Percentiles rank a stretch among this genome's conserved stretches.
Evolutionary conservation across 352 stramenopile genomes (phyloP).

Genomic region (Pythium graminicola): DNA sequence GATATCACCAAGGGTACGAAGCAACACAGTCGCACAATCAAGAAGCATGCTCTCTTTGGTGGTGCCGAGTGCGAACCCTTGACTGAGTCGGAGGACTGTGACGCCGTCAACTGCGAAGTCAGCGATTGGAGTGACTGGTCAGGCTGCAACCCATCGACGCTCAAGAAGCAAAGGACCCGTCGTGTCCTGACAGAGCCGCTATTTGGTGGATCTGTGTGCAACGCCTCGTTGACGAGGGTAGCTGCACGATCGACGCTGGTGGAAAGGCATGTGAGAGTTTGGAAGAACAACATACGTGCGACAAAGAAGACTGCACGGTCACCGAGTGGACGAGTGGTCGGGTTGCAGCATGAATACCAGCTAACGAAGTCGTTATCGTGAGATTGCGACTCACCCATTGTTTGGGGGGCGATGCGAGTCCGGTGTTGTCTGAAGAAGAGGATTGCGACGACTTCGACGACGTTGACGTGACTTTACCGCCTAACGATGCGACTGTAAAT

Average conservation of each 20-base stretch:
- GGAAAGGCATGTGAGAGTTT: slow-evolving; percentile 25
- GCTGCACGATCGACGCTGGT: slow-evolving; percentile 34
- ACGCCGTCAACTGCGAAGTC: slow-evolving; percentile 32
- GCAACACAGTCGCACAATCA: slow-evolving; percentile 27
- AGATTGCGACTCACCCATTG: slow-evolving; percentile 26
- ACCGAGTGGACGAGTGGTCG: slow-evolving; percentile 43
- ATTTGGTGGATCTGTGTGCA: slow-evolving; percentile 32
- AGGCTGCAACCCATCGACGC: slow-evolving; percentile 28
- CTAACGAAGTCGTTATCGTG: slow-evolving; percentile 24
- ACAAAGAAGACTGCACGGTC: slow-evolving; percentile 37
- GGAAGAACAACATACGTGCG: slow-evolving; percentile 27
- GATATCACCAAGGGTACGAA: slow-evolving; percentile 25
- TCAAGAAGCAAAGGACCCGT: slow-evolving; percentile 34
- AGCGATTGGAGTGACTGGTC: slow-evolving; percentile 48
- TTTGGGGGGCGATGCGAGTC: slow-evolving; percentile 33
- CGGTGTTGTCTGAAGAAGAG: slow-evolving; percentile 23
- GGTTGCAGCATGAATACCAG: slow-evolving; percentile 47
- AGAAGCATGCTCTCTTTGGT: slow-evolving; percentile 30
- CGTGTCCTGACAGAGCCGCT: slow-evolving; percentile 28
- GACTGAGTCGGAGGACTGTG: slow-evolving; percentile 35
- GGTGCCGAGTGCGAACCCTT: slow-evolving; percentile 36
- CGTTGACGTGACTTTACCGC: neutral
- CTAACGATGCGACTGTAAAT: neutral
- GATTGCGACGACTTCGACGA: slow-evolving; percentile 4
- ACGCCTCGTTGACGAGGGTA: slow-evolving; percentile 16